Conservation (phyloP, 345 rosid genomes). For the Salix dunnii region DNA sequence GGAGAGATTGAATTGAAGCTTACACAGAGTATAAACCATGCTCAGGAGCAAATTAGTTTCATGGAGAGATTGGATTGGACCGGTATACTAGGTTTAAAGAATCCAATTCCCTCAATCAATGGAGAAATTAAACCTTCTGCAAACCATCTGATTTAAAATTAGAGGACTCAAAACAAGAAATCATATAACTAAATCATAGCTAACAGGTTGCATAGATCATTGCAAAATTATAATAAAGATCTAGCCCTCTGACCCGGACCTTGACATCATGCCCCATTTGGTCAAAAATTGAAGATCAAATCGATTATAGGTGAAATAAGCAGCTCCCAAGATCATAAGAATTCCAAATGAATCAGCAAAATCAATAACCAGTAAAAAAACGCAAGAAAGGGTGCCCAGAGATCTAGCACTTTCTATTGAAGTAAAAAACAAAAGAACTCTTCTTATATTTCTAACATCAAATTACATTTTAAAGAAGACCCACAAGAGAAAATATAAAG, state of each 20-base stretch:
- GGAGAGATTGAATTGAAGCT: not conserved
- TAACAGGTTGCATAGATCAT: not conserved
- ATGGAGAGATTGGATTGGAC: no score
- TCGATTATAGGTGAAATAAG: not conserved
- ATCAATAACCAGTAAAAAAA: not conserved
- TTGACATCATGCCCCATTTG: not conserved
- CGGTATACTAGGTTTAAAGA: not conserved
- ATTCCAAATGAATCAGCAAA: not conserved
- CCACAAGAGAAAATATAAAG: not conserved
- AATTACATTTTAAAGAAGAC: constrained; percentile 9
- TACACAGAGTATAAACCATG: no score
- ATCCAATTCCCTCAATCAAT: not conserved
- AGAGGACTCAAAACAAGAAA: not conserved
- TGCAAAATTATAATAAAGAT: not conserved
- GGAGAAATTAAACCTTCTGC: not conserved
- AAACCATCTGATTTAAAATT: not conserved
- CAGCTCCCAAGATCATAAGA: not conserved
- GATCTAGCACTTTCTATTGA: constrained; percentile 21
- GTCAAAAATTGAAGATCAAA: constrained; percentile 7
- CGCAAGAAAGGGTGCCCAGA: constrained; percentile 1
- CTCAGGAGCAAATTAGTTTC: no score
- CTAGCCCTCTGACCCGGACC: not conserved
- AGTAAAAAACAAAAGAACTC: not conserved
- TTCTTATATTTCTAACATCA: not conserved
- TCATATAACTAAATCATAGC: not conserved